Percentiles rank a stretch among this genome's conserved stretches.
These are phyloP conservation scores for Nyctanthes arbortristis DNA, from an alignment of 257 asterid species.

Conservation along the genomic window DNA sequence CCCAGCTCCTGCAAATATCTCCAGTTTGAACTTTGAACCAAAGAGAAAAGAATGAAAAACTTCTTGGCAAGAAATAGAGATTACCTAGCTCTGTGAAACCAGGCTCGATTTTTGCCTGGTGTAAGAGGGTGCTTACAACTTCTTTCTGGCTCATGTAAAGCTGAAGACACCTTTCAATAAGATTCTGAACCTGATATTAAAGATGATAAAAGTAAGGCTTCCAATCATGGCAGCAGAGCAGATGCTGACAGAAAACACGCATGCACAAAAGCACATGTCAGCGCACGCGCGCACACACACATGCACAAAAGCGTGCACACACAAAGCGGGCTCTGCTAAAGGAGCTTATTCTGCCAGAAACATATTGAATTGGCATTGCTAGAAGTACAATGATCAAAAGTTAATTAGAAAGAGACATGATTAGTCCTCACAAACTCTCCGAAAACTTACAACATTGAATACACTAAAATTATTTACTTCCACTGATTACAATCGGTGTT, in stretches of 20 bases:
- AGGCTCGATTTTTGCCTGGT: slow-evolving; percentile 91
- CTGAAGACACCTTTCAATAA: slow-evolving; percentile 96
- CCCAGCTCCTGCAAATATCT: background rate
- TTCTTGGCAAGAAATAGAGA: background rate
- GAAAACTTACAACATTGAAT: background rate
- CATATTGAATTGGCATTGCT: background rate
- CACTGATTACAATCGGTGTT: background rate
- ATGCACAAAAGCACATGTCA: too few relatives aligned
- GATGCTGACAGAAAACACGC: background rate
- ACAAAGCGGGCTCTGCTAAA: background rate
- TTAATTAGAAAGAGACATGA: background rate
- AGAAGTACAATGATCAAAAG: background rate
- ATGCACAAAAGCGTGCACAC: too few relatives aligned
- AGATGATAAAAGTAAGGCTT: background rate
- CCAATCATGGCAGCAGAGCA: background rate
- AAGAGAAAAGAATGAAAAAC: background rate
- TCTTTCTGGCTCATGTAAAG: slow-evolving; percentile 93
- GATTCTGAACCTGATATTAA: slow-evolving; percentile 74
- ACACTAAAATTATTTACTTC: background rate
- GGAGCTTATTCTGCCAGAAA: background rate
- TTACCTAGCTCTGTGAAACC: slow-evolving; percentile 94
- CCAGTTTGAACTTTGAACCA: background rate
- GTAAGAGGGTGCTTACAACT: slow-evolving; percentile 72
- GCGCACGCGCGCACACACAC: too few relatives aligned
- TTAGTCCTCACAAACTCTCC: background rate